Evolutionary conservation across 2,329 filamentous ascomycete species (phyloP), one percentile per base, ranked within the genome.

Genomic region (Monilinia aucupariae): DNA sequence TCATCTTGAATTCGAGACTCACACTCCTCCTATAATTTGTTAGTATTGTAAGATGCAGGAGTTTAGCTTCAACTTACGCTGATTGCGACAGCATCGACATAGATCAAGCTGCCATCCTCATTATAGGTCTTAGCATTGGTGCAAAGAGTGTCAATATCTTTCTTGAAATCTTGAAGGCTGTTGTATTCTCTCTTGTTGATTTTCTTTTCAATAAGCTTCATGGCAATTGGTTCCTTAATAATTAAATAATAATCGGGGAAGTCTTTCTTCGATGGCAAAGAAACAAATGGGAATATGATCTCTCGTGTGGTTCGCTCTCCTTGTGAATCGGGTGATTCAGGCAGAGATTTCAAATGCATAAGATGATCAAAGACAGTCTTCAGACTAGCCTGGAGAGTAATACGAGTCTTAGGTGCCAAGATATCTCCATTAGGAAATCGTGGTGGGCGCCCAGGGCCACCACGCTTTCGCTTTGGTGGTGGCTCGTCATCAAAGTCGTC

Each of bases 161-260:
- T 85, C 62, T 86, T 84, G 81, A 99, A 85, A 70, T 92, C 90
- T 73, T 84, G 86, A 65, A 97, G 77, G 71, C 84, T 89, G 69
- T 85, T 85, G 76, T 99, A 99, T 73, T 97, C 91, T 73, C 96
- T 91, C 76, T 91, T 93, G 80, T 96, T 97, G 78, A 99, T 96
- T 80, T 91, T 93, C 74, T 89, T 90, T 74, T 91, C 86, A 72
- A 99, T 96, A 75, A 92, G 87, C 70, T 96, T 94, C 89, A 97
- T 96, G 73, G 90, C 93, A 73, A 99, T 97, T 0, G 94, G 94
- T 61, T 87, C 88, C 73, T 88, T 85, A 75, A 99, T 99, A 75
- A 97, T 86, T 74, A 93, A 79, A 75, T 97, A 99, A 79, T 99
- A 99, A 74, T 97, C 92, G 32, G 91, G 89, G 73, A 96, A 99